Conservation (phyloP, 2,329 filamentous ascomycete genomes). For the Botrytis galanthina region DNA sequence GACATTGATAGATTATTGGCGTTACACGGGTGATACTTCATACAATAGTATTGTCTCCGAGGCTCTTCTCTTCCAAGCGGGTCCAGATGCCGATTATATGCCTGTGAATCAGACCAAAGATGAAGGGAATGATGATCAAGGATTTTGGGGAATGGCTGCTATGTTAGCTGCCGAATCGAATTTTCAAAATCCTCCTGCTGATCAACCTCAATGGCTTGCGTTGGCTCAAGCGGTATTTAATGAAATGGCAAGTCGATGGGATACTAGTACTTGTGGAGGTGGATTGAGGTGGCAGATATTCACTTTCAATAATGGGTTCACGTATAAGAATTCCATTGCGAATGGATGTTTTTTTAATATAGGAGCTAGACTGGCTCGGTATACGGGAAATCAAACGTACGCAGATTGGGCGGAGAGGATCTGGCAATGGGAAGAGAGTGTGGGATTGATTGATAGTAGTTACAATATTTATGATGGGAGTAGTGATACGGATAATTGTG, state of each 20-base stretch:
- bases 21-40: slow-evolving; percentile 68
- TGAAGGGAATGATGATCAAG: slow-evolving; percentile 68
- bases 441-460: slow-evolving; percentile 57
- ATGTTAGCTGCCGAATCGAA: slow-evolving; percentile 69
- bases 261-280: slow-evolving; percentile 62
- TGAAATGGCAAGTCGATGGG: slow-evolving; percentile 71
- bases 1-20: slow-evolving; percentile 79
- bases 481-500: slow-evolving; percentile 56
- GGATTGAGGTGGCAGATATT: slow-evolving; percentile 85
- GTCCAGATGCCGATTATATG: slow-evolving; percentile 72
- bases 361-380: slow-evolving; percentile 66
- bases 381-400: slow-evolving; percentile 75
- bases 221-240: slow-evolving; percentile 80
- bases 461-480: slow-evolving; percentile 59
- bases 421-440: slow-evolving; percentile 64
- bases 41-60: slow-evolving; percentile 64
- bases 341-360: slow-evolving; percentile 62
- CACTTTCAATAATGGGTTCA: slow-evolving; percentile 74
- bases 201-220: slow-evolving; percentile 63
- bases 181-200: slow-evolving; percentile 53
- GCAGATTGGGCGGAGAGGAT: slow-evolving; percentile 71
- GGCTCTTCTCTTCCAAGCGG: slow-evolving; percentile 71
- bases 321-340: slow-evolving; percentile 69
- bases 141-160: slow-evolving; percentile 69
- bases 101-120: slow-evolving; percentile 64